phyloP scores from a whole-genome alignment of 23 red algal species.

The Gracilaria domingensis region DNA sequence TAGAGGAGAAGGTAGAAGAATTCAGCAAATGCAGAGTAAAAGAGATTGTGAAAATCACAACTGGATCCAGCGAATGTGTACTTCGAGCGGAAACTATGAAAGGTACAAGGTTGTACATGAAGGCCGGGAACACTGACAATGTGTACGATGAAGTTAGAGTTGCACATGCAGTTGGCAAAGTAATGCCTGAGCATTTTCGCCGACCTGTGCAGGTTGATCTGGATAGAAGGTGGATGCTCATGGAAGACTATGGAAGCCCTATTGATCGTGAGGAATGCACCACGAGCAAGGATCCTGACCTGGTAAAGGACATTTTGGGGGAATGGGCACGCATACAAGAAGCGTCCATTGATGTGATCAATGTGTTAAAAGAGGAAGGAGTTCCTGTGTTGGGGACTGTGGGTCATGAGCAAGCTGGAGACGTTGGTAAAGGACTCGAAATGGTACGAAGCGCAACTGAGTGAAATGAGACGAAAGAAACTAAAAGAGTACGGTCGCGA shows the following conservation, averaged over 20 bases:
- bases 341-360: not conserved
- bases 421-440: not conserved
- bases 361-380: not conserved
- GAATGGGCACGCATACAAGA: slow-evolving; percentile 16
- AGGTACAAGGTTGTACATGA: not conserved
- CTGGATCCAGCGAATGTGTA: not conserved
- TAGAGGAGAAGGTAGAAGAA: not conserved
- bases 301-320: not conserved
- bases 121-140: not conserved
- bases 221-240: not conserved
- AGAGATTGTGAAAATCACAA: not conserved
- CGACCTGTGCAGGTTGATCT: not conserved
- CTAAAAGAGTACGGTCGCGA: not conserved
- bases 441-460: slow-evolving; percentile 17
- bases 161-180: not conserved
- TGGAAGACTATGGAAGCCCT: slow-evolving; percentile 21
- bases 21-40: not conserved
- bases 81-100: not conserved
- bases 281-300: not conserved
- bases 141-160: not conserved
- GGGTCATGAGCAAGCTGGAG: not conserved
- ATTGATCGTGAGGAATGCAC: not conserved
- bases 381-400: not conserved
- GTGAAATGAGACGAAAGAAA: not conserved
- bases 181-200: not conserved